Conservation (phyloP, 1,139 yeast species). For the Kluyveromyces marxianus region DNA sequence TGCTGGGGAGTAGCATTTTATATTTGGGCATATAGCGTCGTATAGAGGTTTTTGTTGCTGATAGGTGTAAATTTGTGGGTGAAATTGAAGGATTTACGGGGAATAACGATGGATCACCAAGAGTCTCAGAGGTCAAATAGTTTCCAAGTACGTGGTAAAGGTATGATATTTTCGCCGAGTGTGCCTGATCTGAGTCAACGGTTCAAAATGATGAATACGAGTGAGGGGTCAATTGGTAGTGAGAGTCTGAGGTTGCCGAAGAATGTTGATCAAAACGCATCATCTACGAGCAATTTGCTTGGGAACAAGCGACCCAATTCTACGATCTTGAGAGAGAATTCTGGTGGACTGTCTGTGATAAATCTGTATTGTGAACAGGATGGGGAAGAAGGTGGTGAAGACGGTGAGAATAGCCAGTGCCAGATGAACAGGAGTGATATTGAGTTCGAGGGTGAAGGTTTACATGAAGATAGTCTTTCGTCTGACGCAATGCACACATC, state of each 20-base stretch:
- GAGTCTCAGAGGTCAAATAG: neutral
- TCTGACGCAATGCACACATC: too few species aligned
- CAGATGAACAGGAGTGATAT: constrained; percentile 8
- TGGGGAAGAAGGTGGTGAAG: constrained; percentile 8
- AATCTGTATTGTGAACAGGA: constrained; percentile 8
- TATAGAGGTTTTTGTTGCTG: too few species aligned
- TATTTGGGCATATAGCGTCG: too few species aligned
- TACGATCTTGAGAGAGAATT: constrained; percentile 9
- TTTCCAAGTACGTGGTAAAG: neutral
- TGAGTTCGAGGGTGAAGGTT: neutral
- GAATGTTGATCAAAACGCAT: constrained; percentile 3
- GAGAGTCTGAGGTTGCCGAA: constrained; percentile 1
- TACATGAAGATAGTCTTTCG: neutral
- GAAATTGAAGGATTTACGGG: too few species aligned
- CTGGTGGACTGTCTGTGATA: constrained; percentile 6
- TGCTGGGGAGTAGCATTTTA: too few species aligned
- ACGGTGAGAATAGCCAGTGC: too few species aligned
- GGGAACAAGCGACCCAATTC: neutral
- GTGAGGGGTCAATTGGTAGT: constrained; percentile 3
- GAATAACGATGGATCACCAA: too few species aligned
- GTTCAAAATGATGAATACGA: constrained; percentile 2
- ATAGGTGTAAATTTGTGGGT: too few species aligned
- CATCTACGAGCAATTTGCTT: neutral
- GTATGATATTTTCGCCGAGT: constrained; percentile 16
- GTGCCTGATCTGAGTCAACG: constrained; percentile 23